phyloP scores from a whole-genome alignment of 176 grass and related monocot genomes.

The Carex myosuroides region DNA sequence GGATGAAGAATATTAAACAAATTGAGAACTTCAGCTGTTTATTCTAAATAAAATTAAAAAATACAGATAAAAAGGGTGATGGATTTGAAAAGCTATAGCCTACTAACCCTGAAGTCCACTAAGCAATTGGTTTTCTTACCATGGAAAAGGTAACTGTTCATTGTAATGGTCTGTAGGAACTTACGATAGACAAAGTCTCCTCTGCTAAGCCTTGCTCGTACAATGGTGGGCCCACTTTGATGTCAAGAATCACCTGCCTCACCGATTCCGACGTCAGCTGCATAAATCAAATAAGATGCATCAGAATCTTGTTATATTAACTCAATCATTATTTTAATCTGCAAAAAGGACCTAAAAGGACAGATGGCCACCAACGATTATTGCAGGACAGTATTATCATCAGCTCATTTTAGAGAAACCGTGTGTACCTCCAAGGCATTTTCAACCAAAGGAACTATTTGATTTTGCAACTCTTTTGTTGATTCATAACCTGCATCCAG shows the following conservation, averaged over 20 bases:
- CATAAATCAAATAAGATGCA: constrained; percentile 11
- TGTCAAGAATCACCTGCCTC: constrained; percentile 74
- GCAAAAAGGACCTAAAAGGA: background rate
- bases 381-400: background rate
- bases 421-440: constrained; percentile 53
- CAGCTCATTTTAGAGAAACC: background rate
- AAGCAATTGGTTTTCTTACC: background rate
- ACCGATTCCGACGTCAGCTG: constrained; percentile 59
- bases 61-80: background rate
- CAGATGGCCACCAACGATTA: background rate
- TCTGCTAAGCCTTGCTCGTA: constrained; percentile 62
- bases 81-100: background rate
- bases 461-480: constrained; percentile 34
- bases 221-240: constrained; percentile 74
- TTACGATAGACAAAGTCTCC: constrained; percentile 71
- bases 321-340: background rate
- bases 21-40: background rate
- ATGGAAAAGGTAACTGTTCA: background rate
- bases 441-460: constrained; percentile 44
- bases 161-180: constrained; percentile 15
- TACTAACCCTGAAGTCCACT: background rate
- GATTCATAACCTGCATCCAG: constrained; percentile 46
- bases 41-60: background rate
- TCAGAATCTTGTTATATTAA: background rate
- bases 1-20: background rate